Evolutionary conservation across 352 stramenopile species (phyloP), one percentile per base, ranked within the genome.

Genomic region (Phytophthora litchii): DNA sequence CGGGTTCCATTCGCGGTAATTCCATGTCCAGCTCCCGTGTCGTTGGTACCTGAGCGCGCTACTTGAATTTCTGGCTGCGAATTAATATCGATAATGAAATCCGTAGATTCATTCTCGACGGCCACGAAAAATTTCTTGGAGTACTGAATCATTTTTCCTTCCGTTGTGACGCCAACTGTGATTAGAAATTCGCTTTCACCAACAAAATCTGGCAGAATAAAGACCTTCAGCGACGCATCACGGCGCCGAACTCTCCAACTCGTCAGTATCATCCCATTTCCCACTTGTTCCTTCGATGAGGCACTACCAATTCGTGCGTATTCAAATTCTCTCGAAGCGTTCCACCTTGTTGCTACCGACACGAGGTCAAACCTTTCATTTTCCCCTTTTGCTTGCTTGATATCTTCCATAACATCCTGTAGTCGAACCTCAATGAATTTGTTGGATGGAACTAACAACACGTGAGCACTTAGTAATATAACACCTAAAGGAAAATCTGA

Each of bases 341-440:
- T 53, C 63, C 67, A 73, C 14, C 40, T 21, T 32, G 41, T 42
- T 20, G 67, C 64, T n/a, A 71, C 40, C 0, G 53, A 70, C 51
- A 59, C 50, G 1, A 72, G 32, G 41, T 56, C 41, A 17, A 54
- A 35, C 14, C 21, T 14, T 37, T 52, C 21, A 25, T 16, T 40
- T 17, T 0, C 23, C 13, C 38, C 29, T n/a, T 34, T 31, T 9
- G 25, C 12, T n/a, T 20, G 34, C 14, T 45, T 58, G 14, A 74
- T 52, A 4, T 45, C 34, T 17, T 42, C 40, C 21, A 76, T 35
- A 21, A 67, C 40, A 42, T 64, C 53, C 9, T 48, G 34, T 2
- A 75, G 37, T 40, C n/a, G 50, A 16, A 67, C 14, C 19, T 49
- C n/a, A 16, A 62, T 23, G 16, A 43, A 17, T 37, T 57, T 20